Conservation (phyloP, 805 yeast genomes). For the Limtongia smithiae region DNA sequence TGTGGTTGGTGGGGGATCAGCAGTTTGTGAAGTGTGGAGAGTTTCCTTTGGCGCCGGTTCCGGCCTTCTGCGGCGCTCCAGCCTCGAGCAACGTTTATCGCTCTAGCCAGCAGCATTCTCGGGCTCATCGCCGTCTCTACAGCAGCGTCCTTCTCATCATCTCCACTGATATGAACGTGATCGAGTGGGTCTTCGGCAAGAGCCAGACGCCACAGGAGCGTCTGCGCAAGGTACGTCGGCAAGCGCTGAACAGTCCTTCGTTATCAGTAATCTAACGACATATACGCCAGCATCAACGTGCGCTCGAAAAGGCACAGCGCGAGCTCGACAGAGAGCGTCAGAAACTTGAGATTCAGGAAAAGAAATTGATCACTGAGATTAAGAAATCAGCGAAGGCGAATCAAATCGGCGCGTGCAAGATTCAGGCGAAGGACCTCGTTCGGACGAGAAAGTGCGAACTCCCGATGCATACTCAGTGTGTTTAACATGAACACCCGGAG, state of each 20-base stretch:
- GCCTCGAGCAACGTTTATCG: too few relatives aligned
- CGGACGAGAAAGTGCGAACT: slow-evolving; percentile 59
- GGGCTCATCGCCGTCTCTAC: too few relatives aligned
- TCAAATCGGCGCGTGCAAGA: slow-evolving; percentile 82
- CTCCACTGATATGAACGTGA: slow-evolving; percentile 66
- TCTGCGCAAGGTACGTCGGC: slow-evolving; percentile 58
- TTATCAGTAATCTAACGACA: too few relatives aligned
- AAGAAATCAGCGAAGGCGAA: slow-evolving; percentile 89
- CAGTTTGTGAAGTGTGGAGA: too few relatives aligned
- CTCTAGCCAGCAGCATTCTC: neutral
- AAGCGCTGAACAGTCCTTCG: too few relatives aligned
- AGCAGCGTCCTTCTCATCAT: too few relatives aligned
- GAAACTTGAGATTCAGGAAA: slow-evolving; percentile 87
- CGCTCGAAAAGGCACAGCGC: slow-evolving; percentile 88
- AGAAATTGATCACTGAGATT: slow-evolving; percentile 77
- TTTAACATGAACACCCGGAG: too few relatives aligned
- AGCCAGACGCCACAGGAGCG: slow-evolving; percentile 91
- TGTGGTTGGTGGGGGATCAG: neutral
- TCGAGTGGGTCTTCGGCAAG: slow-evolving; percentile 97
- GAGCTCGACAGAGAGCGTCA: slow-evolving; percentile 84
- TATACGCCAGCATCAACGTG: slow-evolving; percentile 95
- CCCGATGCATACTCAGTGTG: neutral
- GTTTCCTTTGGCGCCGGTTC: too few relatives aligned
- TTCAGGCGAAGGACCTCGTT: slow-evolving; percentile 92
- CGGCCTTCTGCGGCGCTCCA: too few relatives aligned